Conservation (phyloP, 2,329 filamentous ascomycete genomes). For the Ophiocordyceps camponoti-floridani region DNA sequence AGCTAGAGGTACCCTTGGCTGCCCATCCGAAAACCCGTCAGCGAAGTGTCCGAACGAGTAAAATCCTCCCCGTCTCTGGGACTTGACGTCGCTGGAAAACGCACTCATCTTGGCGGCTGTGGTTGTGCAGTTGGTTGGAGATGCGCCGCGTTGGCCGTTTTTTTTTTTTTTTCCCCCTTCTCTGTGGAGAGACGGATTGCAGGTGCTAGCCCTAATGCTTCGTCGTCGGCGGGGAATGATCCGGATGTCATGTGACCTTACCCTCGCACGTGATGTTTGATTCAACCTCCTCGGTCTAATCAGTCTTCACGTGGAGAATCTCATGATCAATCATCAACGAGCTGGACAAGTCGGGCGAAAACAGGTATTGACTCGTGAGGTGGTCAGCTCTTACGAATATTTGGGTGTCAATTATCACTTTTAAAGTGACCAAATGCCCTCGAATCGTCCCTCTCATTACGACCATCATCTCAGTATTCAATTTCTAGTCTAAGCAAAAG, state of each 20-base stretch:
- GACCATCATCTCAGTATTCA: not conserved
- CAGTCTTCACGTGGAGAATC: not conserved
- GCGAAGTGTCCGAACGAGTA: not conserved
- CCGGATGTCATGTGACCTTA: slow-evolving; percentile 14
- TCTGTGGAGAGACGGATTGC: slow-evolving; percentile 17
- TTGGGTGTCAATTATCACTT: not conserved
- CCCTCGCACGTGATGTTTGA: slow-evolving; percentile 5
- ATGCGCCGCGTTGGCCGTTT: slow-evolving; percentile 10
- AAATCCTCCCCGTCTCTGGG: not conserved
- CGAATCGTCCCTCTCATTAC: not conserved
- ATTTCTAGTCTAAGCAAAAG: not conserved
- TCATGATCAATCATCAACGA: no score
- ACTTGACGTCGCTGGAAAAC: slow-evolving; percentile 10
- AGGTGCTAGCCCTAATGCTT: slow-evolving; percentile 17
- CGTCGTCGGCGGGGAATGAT: slow-evolving; percentile 7
- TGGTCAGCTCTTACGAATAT: not conserved
- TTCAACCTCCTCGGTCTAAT: not conserved
- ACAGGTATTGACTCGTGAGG: no score
- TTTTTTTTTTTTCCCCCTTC: slow-evolving; percentile 3
- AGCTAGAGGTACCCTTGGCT: slow-evolving; percentile 41
- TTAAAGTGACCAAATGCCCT: not conserved
- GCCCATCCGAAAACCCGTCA: slow-evolving; percentile 11
- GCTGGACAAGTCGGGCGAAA: no score
- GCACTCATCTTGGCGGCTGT: slow-evolving; percentile 40
- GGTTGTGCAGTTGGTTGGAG: slow-evolving; percentile 21